Base-by-base conservation (phyloP, 148 eudicot genomes). In the Rhododendron ovatum region DNA sequence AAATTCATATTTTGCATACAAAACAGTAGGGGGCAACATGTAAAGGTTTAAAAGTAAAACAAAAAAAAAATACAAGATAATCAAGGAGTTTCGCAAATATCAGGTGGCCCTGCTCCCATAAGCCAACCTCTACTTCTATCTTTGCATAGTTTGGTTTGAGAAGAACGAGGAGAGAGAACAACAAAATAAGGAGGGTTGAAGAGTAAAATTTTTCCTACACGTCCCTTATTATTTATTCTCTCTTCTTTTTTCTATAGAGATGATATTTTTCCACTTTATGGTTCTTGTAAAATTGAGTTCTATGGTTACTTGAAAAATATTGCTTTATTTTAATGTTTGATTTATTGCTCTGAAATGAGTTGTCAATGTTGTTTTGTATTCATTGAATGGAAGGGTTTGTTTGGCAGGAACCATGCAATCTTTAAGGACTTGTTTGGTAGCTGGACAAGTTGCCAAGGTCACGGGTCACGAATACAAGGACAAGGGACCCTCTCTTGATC, bases 391-490 rank as follows among this genome's bases (percentile, higher is more conserved):
- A 45, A 67, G 78, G n/a, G 37, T 3, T 81, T 65, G 50, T 57
- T 55, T 82, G 84, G 73, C 84, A 55, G 74, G 51, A 1, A 57
- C 20, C 30, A 59, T 53, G 22, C 39, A 7, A 28, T 81, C 83
- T 18, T 33, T 45, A 47, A 67, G 59, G 55, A 24, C 13, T 82
- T 69, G 71, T 82, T 55, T 82, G 84, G 73, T 67, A 41, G 14
- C 3, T 14, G 24, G 77, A n/a, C 35, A 67, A 39, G 15, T 18
- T 5, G 77, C 77, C 78, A 83, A 41, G 59, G n/a, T 83, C 85
- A 67, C 85, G 85, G 85, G 59, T 65, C 84, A 65, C 76, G 11
- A 37, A 33, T 24, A 43, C 45, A 83, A 67, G 47, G 77, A 83
- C 39, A 67, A 67, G 47, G 85, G 59, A 67, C 39, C 57, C 39